These are phyloP conservation scores for Urtica urens DNA, from an alignment of 306 rosid genomes.

Conservation along the genomic window DNA sequence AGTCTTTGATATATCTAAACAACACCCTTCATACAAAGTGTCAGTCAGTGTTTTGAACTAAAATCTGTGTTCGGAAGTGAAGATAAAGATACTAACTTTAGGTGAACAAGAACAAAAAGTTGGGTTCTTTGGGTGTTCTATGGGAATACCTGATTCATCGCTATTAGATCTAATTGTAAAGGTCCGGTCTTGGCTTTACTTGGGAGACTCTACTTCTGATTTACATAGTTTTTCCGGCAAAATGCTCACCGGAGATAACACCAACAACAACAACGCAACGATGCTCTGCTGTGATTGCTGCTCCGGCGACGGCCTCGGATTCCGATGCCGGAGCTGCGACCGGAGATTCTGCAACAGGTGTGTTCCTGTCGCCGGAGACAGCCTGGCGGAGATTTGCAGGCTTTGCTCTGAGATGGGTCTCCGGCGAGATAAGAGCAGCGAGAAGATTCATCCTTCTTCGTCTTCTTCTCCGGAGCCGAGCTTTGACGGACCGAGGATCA, in stretches of 20 bases:
- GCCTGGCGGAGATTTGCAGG: slow-evolving; percentile 40
- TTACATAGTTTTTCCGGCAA: slow-evolving; percentile 21
- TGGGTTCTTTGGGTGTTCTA: slow-evolving; percentile 33
- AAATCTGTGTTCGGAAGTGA: slow-evolving; percentile 24
- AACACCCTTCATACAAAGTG: slow-evolving; percentile 18
- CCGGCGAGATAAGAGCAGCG: slow-evolving; percentile 35
- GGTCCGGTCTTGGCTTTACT: slow-evolving; percentile 56
- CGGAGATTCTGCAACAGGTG: slow-evolving; percentile 64
- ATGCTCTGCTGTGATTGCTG: slow-evolving; percentile 73
- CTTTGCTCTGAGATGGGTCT: slow-evolving; percentile 36
- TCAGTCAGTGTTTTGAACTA: slow-evolving; percentile 18
- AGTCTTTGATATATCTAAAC: slow-evolving; percentile 17
- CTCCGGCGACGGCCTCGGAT: slow-evolving; percentile 29
- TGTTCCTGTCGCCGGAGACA: slow-evolving; percentile 30
- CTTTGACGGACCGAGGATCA: slow-evolving; percentile 31
- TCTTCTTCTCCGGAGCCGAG: slow-evolving; percentile 82
- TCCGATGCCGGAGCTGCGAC: slow-evolving; percentile 59
- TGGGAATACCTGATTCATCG: slow-evolving; percentile 94
- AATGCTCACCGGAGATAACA: slow-evolving; percentile 41
- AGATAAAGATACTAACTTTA: slow-evolving; percentile 17
- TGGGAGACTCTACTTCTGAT: slow-evolving; percentile 37
- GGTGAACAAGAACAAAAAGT: slow-evolving; percentile 13
- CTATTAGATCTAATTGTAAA: slow-evolving; percentile 55
- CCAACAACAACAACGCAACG: too few species aligned
- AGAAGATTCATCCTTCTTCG: slow-evolving; percentile 78